Conservation (phyloP, 164 flowering plant species). For the Stephania japonica region DNA sequence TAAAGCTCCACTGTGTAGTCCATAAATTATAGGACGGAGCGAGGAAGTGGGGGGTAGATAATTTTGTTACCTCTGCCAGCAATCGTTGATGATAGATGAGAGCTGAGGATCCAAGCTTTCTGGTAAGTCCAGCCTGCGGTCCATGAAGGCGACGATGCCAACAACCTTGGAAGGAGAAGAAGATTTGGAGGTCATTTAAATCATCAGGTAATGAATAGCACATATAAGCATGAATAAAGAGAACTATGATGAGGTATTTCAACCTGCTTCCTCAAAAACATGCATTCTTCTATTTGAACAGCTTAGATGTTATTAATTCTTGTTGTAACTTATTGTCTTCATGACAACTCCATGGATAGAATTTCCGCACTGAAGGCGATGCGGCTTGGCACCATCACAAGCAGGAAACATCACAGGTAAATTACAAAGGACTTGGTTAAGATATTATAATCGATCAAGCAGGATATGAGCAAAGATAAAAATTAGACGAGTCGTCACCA, state of each 20-base stretch:
- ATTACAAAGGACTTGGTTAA: not conserved
- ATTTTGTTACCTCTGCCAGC: constrained; percentile 62
- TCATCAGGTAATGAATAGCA: not conserved
- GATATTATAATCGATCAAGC: not conserved
- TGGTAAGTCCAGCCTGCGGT: constrained; percentile 75
- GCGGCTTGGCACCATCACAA: not conserved
- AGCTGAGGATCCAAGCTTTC: constrained; percentile 59
- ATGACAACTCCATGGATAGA: not conserved
- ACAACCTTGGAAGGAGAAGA: constrained; percentile 44
- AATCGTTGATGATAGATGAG: constrained; percentile 56
- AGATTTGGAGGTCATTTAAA: not conserved
- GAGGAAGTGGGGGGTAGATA: not conserved
- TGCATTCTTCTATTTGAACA: not conserved
- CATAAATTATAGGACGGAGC: not conserved
- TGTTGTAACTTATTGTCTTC: not conserved
- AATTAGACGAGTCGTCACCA: not conserved
- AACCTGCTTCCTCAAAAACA: not conserved
- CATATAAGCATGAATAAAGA: not conserved
- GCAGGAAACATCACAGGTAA: not conserved
- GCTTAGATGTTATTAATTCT: not conserved
- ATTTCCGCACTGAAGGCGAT: not conserved
- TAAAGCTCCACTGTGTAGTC: not conserved
- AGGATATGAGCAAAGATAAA: not conserved
- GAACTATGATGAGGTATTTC: not conserved
- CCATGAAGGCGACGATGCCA: constrained; percentile 89